Base-by-base conservation (phyloP, 495 filamentous ascomycete genomes). In the Acidomyces sp. region DNA sequence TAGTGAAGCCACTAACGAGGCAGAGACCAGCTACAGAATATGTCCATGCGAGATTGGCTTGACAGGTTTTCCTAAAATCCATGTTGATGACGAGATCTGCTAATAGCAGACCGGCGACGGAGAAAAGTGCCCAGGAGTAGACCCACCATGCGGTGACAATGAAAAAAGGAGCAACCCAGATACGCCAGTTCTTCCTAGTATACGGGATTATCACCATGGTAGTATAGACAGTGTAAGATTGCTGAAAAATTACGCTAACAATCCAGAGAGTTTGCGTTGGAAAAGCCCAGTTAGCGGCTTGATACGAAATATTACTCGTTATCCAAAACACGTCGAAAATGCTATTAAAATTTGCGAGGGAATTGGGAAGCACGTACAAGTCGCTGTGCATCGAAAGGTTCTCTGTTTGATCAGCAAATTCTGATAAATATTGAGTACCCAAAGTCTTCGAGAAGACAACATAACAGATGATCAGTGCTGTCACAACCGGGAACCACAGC, bases 291-390 rank as follows among this genome's bases (percentile, higher is more conserved):
- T 52, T 60, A 9, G 44, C 60, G 6, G 60, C 48, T 40, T 59
- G 56, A 10, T 39, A 41, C 19, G 16, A 16, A 36, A 55, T 57
- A 18, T 15, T 13, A 22, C 52, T 52, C 3, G 41, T 47, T 3
- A 54, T 41, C 60, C 60, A 63, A 49, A 63, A 62, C 6, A 62
- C n/a, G 9, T 60, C 53, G 55, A 60, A 63, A 29, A 61, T 39
- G 24, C 50, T 52, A 48, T 63, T 62, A 49, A 60, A 61, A 33
- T 53, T 58, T 21, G 51, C 27, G 7, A 63, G 45, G 18, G 58
- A 48, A 35, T 38, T 58, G n/a, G 55, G 53, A 4, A 62, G 30
- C 13, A 41, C 19, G 15, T 46, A 39, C 0, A 56, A 49, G 5
- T 46, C 30, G 13, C n/a, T 32, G 12, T 23, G 13, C 28, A 57